Evolutionary conservation across 192 early-diverging fungal genomes (phyloP).

Genomic region (Jimgerdemannia lactiflua): DNA sequence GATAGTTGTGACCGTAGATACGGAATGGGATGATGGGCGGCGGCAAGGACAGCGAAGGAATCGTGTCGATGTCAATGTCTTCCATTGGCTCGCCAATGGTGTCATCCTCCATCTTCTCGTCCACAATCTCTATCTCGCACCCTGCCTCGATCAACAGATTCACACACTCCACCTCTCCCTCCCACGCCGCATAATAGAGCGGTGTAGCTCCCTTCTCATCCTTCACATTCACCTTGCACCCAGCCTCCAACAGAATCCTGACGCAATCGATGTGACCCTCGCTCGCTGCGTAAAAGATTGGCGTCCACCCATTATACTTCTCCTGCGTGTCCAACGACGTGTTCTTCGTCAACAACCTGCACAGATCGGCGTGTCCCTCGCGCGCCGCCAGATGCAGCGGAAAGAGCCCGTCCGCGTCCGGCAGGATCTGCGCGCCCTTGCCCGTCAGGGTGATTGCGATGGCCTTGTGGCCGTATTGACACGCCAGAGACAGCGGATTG

Average conservation of each 20-base stretch:
- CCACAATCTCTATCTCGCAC: background rate
- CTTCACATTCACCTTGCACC: conserved; percentile 64
- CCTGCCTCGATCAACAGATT: conserved; percentile 71
- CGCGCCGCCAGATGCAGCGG: conserved; percentile 89
- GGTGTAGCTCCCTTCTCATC: conserved; percentile 87
- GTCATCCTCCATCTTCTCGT: conserved; percentile 2
- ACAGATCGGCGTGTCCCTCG: conserved; percentile 74
- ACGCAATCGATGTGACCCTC: conserved; percentile 89
- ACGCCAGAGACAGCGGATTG: conserved; percentile 85
- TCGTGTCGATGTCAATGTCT: conserved; percentile 81
- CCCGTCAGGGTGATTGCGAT: conserved; percentile 81
- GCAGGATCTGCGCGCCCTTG: conserved; percentile 67
- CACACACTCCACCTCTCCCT: conserved; percentile 84
- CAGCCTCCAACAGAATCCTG: conserved; percentile 73
- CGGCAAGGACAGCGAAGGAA: conserved; percentile 92
- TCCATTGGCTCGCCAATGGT: conserved; percentile 30
- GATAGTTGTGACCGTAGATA: conserved; percentile 97
- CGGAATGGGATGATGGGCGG: conserved; percentile 98
- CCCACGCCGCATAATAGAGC: conserved; percentile 88
- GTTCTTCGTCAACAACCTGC: conserved; percentile 68
- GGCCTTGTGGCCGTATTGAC: conserved; percentile 86
- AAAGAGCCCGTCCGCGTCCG: conserved; percentile 80
- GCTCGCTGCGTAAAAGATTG: conserved; percentile 92
- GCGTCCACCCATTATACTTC: conserved; percentile 94
- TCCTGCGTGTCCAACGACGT: conserved; percentile 78